Evolutionary conservation across 768 basidiomycete species (phyloP).

Genomic region (Trametes coccinea): DNA sequence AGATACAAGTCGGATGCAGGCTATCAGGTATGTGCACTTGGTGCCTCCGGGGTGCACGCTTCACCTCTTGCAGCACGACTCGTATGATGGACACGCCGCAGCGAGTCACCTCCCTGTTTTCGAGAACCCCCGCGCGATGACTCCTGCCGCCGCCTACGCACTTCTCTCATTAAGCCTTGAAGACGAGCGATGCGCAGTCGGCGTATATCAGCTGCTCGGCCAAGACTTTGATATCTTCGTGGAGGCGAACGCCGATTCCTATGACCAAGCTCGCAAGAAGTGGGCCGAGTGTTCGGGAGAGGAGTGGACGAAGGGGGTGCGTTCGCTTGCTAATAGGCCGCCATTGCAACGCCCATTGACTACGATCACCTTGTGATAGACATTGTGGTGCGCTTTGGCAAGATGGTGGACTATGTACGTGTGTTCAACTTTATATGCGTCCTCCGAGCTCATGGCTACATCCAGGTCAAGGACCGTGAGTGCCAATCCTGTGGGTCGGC

Average conservation of each 20-base stretch:
- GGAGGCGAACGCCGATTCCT: slow-evolving; percentile 42
- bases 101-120: not conserved
- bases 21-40: slow-evolving; percentile 3
- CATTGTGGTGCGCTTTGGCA: slow-evolving; percentile 41
- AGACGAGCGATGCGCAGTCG: not conserved
- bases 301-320: slow-evolving; percentile 57
- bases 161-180: not conserved
- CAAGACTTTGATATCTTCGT: slow-evolving; percentile 45
- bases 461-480: slow-evolving; percentile 47
- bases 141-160: not conserved
- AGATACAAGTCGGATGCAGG: slow-evolving; percentile 20
- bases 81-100: not conserved
- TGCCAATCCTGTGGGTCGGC: not conserved
- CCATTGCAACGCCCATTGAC: not conserved
- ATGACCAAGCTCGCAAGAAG: slow-evolving; percentile 44
- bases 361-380: slow-evolving; percentile 34
- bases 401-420: slow-evolving; percentile 52
- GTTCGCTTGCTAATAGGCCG: not conserved
- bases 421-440: slow-evolving; percentile 10
- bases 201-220: slow-evolving; percentile 42
- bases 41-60: not conserved
- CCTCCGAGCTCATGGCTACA: not conserved
- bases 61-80: not conserved
- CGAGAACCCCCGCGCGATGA: not conserved
- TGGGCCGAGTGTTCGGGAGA: slow-evolving; percentile 53